A percentile compares a stretch with the other conserved stretches of the same genome.
Evolutionary conservation across 2,329 filamentous ascomycete species (phyloP).

Genomic region (Microsporum ferrugineum): DNA sequence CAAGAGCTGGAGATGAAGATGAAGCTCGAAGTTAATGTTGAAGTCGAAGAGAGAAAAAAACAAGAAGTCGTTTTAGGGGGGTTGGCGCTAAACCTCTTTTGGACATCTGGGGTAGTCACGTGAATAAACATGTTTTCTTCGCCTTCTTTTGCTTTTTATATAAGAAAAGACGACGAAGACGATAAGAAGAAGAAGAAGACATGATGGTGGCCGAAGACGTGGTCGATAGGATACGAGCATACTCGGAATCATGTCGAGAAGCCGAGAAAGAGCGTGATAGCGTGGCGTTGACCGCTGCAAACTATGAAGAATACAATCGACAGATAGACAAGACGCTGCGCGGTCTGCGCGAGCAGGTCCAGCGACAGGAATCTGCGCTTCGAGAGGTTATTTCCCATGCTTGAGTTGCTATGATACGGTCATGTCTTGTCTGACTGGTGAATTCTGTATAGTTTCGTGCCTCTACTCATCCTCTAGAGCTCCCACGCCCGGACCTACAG

Average conservation of each 20-base stretch:
- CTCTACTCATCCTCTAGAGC: constrained; percentile 18
- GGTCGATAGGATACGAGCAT: constrained; percentile 15
- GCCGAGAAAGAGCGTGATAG: constrained; percentile 25
- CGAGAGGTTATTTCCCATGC: constrained; percentile 29
- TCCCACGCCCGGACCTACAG: constrained; percentile 22
- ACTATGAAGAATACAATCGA: constrained; percentile 25
- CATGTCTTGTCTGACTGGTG: constrained; percentile 12
- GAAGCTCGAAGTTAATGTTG: constrained; percentile 7
- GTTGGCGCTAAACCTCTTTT: background rate
- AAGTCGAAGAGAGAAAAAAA: constrained; percentile 4
- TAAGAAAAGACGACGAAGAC: background rate
- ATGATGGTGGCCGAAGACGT: constrained; percentile 10
- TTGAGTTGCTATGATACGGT: background rate
- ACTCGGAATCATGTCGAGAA: constrained; percentile 25
- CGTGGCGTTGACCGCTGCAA: constrained; percentile 20
- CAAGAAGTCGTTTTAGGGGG: background rate
- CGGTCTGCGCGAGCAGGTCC: constrained; percentile 49
- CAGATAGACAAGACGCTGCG: constrained; percentile 54
- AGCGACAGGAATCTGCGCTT: constrained; percentile 37
- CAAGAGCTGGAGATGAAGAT: constrained; percentile 10
- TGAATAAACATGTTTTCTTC: background rate
- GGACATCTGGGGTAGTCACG: background rate
- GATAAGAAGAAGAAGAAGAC: background rate
- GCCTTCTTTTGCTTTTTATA: no score
- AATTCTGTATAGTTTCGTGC: constrained; percentile 23